Base-by-base conservation (phyloP, 345 rosid species). In the Garcia nutans region DNA sequence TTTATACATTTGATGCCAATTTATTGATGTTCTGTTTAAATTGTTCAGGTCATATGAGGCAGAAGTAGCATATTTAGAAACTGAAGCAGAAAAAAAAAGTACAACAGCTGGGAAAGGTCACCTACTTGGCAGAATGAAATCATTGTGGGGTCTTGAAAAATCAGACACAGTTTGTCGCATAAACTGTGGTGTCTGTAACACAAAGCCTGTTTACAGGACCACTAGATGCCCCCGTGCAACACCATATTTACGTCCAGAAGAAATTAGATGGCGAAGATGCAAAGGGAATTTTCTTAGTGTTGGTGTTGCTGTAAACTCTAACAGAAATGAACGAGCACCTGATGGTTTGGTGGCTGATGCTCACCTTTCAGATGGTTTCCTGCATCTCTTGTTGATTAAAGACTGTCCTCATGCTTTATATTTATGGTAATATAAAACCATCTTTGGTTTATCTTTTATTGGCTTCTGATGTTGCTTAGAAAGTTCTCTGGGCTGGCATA, bases 321-420 rank as follows among this genome's bases (percentile, higher is more conserved):
- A 91, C 85, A 88, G 96, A 76, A 95, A 92, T 74, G 97, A 92
- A 84, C 82, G 85, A 85, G 97, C 99, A 26, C 99, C 97, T 22
- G 99, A 95, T 81, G 99, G 99, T 71, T 86, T 95, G 78, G 99
- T 95, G 63, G 96, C 89, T 28, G 97, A 95, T 82, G 99, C 99
- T 73, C 97, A 95, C 85, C 94, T 93, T 56, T 89, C 96, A 2
- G 97, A 93, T 67, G 99, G 99, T 71, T 90, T 93, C 84, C 83
- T 95, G 82, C 99, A 95, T 81, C 96, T 95, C 81, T 76, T 95
- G 79, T 83, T 93, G 79, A 83, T 93, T 52, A 91, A 86, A 80
- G 97, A 95, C 78, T 95, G 97, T 68, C 96, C 97, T 60, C 91
- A 85, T 68, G 86, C 96, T 70, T 87, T 82, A 44, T 95, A 93